Percentiles rank a stretch among this genome's conserved stretches.
These are phyloP conservation scores for Colletotrichum sp. DNA, from an alignment of 2,329 filamentous ascomycete species.

Conservation along the genomic window DNA sequence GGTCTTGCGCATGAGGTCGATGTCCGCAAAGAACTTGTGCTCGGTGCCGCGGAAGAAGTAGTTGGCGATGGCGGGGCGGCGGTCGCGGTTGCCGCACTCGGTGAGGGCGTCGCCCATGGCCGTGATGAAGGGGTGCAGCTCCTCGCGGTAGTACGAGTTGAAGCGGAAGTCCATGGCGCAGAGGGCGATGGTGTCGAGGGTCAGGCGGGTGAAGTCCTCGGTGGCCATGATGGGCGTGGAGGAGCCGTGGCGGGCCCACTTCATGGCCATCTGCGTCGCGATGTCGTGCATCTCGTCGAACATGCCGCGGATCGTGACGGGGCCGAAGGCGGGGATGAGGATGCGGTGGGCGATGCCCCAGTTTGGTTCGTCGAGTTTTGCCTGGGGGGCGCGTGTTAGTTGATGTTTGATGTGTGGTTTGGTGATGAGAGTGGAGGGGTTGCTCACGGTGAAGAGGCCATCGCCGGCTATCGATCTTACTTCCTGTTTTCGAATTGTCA, in stretches of 20 bases:
- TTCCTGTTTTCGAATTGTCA: conserved; percentile 33
- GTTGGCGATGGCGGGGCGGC: conserved; percentile 50
- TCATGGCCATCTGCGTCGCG: conserved; percentile 55
- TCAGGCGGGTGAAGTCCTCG: conserved; percentile 67
- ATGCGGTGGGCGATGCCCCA: conserved; percentile 64
- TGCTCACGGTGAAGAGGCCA: conserved; percentile 25
- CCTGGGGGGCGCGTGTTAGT: not conserved
- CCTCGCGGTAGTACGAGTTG: conserved; percentile 64
- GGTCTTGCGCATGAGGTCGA: conserved; percentile 55
- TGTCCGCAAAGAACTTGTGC: conserved; percentile 54
- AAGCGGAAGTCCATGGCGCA: conserved; percentile 65
- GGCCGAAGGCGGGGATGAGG: conserved; percentile 73
- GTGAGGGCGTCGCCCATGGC: conserved; percentile 66
- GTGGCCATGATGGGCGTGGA: conserved; percentile 54
- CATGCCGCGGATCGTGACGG: conserved; percentile 67
- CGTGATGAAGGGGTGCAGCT: conserved; percentile 39
- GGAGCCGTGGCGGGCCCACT: conserved; percentile 53
- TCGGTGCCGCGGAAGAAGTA: conserved; percentile 48
- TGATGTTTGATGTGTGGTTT: not conserved
- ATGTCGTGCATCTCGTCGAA: conserved; percentile 60
- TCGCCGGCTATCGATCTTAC: conserved; percentile 62
- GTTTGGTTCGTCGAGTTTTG: conserved; percentile 18
- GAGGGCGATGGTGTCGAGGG: conserved; percentile 67
- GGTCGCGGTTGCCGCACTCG: conserved; percentile 56
- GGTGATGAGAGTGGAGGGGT: not conserved